Evolutionary conservation across 208 protist genomes (phyloP).

Genomic region (Wallacemonas sp.): DNA sequence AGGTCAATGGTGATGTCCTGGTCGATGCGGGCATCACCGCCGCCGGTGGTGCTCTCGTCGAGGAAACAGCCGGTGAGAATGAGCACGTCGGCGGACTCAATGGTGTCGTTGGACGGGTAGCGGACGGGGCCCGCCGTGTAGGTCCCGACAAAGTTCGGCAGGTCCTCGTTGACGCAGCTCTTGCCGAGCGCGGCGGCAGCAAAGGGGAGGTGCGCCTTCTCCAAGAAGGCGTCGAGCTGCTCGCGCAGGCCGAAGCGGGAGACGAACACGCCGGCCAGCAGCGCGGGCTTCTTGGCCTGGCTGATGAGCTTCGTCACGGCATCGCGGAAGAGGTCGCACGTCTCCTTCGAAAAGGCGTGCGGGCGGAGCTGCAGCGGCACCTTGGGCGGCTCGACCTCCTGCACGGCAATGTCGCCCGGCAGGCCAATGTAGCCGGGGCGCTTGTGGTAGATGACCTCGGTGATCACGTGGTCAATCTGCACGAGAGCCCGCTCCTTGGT

Average conservation of each 20-base stretch:
- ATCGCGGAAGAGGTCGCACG: conserved; percentile 34
- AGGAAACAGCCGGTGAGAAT: conserved; percentile 48
- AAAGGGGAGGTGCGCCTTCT: conserved; percentile 47
- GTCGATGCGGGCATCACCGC: conserved; percentile 51
- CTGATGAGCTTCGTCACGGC: conserved; percentile 22
- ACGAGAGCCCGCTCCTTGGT: conserved; percentile 43
- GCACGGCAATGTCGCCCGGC: conserved; percentile 39
- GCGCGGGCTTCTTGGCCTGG: conserved; percentile 26
- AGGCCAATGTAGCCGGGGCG: conserved; percentile 56
- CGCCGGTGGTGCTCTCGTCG: conserved; percentile 37
- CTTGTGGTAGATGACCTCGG: conserved; percentile 47
- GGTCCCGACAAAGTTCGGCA: conserved; percentile 52
- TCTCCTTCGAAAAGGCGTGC: conserved; percentile 25
- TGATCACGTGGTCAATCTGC: conserved; percentile 61
- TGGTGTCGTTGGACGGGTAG: conserved; percentile 29
- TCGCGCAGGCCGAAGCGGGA: conserved; percentile 31
- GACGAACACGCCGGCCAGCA: conserved; percentile 47
- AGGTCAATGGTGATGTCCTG: conserved; percentile 41
- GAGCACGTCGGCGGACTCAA: conserved; percentile 50
- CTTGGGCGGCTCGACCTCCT: conserved; percentile 35
- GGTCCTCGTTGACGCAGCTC: conserved; percentile 42
- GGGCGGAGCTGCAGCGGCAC: conserved; percentile 30
- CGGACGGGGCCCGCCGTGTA: conserved; percentile 35
- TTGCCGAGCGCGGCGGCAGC: conserved; percentile 43
- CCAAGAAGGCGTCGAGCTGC: conserved; percentile 39